Percentiles rank a stretch among this genome's conserved stretches.
Evolutionary conservation across 1,284 basidiomycete species (phyloP).

Genomic region (Sanghuangporus weigelae): DNA sequence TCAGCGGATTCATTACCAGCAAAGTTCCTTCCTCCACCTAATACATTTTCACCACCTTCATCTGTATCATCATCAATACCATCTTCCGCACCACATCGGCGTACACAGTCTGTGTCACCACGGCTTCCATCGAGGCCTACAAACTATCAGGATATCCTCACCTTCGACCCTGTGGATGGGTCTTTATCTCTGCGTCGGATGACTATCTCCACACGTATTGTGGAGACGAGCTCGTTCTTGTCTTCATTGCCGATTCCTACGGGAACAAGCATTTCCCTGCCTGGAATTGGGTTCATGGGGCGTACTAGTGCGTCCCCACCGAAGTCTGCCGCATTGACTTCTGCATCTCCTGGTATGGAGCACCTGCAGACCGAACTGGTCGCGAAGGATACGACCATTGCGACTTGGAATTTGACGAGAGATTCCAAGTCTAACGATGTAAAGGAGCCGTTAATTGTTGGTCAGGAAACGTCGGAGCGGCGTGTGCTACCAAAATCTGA

Average conservation of each 20-base stretch:
- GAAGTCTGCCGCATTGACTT: not conserved
- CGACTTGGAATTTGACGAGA: constrained; percentile 62
- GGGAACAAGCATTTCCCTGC: constrained; percentile 40
- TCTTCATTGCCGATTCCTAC: constrained; percentile 32
- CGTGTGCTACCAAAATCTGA: constrained; percentile 18
- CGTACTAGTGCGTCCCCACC: constrained; percentile 24
- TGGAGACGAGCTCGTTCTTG: constrained; percentile 23
- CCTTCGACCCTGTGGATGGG: constrained; percentile 60
- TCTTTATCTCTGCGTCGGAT: constrained; percentile 52
- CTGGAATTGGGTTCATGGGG: constrained; percentile 36
- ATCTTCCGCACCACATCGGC: constrained; percentile 27
- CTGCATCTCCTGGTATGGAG: constrained; percentile 14
- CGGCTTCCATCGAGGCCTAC: constrained; percentile 30
- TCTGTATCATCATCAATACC: constrained; percentile 34
- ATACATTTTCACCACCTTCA: constrained; percentile 27
- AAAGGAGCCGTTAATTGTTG: constrained; percentile 31
- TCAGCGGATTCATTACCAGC: constrained; percentile 33
- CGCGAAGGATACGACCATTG: constrained; percentile 50
- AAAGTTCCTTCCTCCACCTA: constrained; percentile 36
- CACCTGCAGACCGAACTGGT: constrained; percentile 37
- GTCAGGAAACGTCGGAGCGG: constrained; percentile 20
- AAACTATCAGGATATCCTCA: constrained; percentile 56
- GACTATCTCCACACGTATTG: constrained; percentile 35
- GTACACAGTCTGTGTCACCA: constrained; percentile 32
- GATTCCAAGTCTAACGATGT: constrained; percentile 52